Conservation (phyloP, 169 alveolate species). For the Plasmodium relictum region DNA sequence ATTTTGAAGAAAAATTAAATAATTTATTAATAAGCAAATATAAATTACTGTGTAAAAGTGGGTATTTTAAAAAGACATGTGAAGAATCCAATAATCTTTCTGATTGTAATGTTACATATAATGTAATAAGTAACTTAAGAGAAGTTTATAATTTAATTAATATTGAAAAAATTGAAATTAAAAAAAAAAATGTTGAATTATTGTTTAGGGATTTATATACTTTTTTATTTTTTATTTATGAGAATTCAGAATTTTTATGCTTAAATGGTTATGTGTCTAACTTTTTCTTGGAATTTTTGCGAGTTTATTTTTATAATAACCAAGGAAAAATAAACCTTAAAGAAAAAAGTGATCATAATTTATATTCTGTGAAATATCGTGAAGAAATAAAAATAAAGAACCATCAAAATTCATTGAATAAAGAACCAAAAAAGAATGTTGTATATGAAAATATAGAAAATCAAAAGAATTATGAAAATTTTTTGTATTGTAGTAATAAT, state of each 20-base stretch:
- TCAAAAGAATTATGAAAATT: background rate
- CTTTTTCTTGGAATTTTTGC: constrained; percentile 42
- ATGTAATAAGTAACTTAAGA: constrained; percentile 14
- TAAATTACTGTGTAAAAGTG: constrained; percentile 8
- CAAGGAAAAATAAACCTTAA: background rate
- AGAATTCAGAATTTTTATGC: constrained; percentile 36
- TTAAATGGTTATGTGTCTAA: constrained; percentile 39
- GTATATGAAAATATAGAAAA: background rate
- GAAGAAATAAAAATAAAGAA: background rate
- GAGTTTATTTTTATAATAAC: constrained; percentile 54
- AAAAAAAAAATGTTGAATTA: constrained; percentile 22
- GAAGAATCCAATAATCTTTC: background rate
- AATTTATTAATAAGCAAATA: constrained; percentile 23
- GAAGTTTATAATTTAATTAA: constrained; percentile 46
- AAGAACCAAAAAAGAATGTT: background rate
- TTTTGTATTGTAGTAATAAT: background rate
- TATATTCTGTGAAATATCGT: background rate
- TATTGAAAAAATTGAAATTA: constrained; percentile 38
- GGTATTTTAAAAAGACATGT: background rate
- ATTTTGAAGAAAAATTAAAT: constrained; percentile 44
- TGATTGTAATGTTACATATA: constrained; percentile 4
- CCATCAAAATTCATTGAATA: background rate
- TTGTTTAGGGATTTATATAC: constrained; percentile 49
- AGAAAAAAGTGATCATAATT: background rate
- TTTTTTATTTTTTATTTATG: constrained; percentile 62